Evolutionary conservation across 2,329 filamentous ascomycete species (phyloP), one percentile per base, ranked within the genome.

Genomic region (Pyrenochaeta sp.): DNA sequence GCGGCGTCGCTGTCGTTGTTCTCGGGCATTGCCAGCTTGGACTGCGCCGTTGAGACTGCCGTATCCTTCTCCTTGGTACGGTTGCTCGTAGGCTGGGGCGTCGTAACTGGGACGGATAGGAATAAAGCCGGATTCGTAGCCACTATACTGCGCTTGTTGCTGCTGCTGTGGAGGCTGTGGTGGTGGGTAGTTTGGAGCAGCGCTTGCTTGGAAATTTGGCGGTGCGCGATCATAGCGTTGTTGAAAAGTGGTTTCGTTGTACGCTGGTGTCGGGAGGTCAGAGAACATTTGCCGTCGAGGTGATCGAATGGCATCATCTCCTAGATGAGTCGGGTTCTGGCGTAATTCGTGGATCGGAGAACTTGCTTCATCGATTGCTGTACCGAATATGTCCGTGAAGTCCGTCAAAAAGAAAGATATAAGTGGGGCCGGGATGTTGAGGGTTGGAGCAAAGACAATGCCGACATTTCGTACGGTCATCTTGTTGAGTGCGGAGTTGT

Each of bases 401-500:
- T 98, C 93, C 64, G 95, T 93, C 56, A 99, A 84, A 77, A 99
- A 95, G 77, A 96, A 86, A 3, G 93, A 93, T 75, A 99, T 97
- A 10, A 99, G 90, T 0, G 94, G 93, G 0, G 93, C 93, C 0
- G 95, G 94, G 43, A 99, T 97, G 76, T 98, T 98, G 52, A 99
- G 85, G 0, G 95, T 98, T 0, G 95, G 95, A 15, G 95, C 96
- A 77, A 99, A 99, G 55, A 99, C 94, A 68, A 99, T 98, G 64
- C 95, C 94, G 53, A 99, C 81, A 72, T 99, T 99, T 65, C 94
- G 89, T 52, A 97, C 91, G 10, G 91, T 97, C 95, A 99, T 99
- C 83, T 97, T 98, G 82, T 99, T 99, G 61, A 90, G 83, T 68
- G 91, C 89, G 6, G 92, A 84, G 68, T 97, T 93, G 77, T 95